phyloP scores from a whole-genome alignment of 768 basidiomycete species.

The Sporobolomyces phaffii region DNA sequence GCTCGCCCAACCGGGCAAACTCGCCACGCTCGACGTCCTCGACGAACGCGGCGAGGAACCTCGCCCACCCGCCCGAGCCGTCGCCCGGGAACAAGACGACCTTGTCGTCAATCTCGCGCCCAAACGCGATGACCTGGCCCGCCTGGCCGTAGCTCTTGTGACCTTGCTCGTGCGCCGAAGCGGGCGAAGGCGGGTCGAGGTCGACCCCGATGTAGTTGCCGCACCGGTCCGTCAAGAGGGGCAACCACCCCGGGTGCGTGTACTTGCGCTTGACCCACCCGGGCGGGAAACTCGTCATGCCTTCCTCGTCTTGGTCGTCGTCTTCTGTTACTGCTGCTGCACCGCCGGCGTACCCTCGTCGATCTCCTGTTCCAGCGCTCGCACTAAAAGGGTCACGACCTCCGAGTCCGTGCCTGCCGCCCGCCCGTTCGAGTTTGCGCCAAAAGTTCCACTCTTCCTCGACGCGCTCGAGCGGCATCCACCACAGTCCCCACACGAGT shows the following conservation, averaged over 20 bases:
- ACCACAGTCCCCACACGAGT: conserved; percentile 89
- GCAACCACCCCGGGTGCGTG: conserved; percentile 93
- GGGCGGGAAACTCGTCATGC: conserved; percentile 83
- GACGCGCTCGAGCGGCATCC: conserved; percentile 86
- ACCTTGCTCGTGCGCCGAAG: conserved; percentile 24
- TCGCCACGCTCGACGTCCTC: conserved; percentile 89
- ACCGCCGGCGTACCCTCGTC: not conserved
- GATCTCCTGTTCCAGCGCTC: conserved; percentile 2
- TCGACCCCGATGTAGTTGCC: conserved; percentile 98
- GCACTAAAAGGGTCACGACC: conserved; percentile 56
- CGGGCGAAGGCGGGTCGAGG: conserved; percentile 59
- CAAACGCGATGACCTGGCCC: conserved; percentile 96
- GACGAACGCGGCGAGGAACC: conserved; percentile 82
- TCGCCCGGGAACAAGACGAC: conserved; percentile 91
- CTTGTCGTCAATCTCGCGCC: conserved; percentile 97
- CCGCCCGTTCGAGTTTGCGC: conserved; percentile 87
- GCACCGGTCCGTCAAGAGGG: conserved; percentile 82
- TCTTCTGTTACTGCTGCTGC: too few species aligned
- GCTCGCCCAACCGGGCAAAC: conserved; percentile 44
- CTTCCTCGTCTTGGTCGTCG: conserved; percentile 43
- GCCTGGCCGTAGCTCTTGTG: conserved; percentile 52
- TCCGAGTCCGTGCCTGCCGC: conserved; percentile 52
- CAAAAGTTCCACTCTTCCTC: conserved; percentile 94
- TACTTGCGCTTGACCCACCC: conserved; percentile 84
- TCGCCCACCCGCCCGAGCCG: conserved; percentile 85